A percentile compares a stretch with the other conserved stretches of the same genome.
These are phyloP conservation scores for Pleurotus ostreatus DNA, from an alignment of 768 basidiomycete species.

Conservation along the genomic window DNA sequence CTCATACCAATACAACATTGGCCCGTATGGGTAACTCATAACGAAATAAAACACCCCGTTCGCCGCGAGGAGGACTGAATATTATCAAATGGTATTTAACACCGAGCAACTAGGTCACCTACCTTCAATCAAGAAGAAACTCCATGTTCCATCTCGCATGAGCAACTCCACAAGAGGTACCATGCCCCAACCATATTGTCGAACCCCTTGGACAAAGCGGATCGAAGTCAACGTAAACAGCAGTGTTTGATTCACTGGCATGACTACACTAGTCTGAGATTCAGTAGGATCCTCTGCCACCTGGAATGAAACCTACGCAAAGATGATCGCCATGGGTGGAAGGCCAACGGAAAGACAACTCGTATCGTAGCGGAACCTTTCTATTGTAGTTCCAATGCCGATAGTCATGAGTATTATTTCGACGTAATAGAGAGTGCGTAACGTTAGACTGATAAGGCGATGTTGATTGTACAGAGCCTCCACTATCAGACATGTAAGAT, in stretches of 20 bases:
- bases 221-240: slow-evolving; percentile 14
- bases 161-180: slow-evolving; percentile 12
- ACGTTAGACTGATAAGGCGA: neutral
- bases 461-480: slow-evolving; percentile 1
- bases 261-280: too few relatives aligned
- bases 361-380: neutral
- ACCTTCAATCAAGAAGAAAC: slow-evolving; percentile 16
- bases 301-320: slow-evolving; percentile 20
- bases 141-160: slow-evolving; percentile 16
- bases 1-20: neutral
- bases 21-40: neutral
- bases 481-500: slow-evolving; percentile 4
- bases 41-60: slow-evolving; percentile 1
- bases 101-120: neutral
- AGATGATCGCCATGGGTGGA: slow-evolving; percentile 26
- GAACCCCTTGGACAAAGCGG: slow-evolving; percentile 11
- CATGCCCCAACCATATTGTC: slow-evolving; percentile 10
- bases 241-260: slow-evolving; percentile 8
- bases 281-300: too few relatives aligned
- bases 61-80: neutral
- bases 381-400: neutral
- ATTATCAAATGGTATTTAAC: neutral
- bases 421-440: neutral
- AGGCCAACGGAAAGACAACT: slow-evolving; percentile 8
- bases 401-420: neutral